Percentiles rank a stretch among this genome's conserved stretches.
Conservation (phyloP, 139 green algal species). For the Chlorella sp. region DNA sequence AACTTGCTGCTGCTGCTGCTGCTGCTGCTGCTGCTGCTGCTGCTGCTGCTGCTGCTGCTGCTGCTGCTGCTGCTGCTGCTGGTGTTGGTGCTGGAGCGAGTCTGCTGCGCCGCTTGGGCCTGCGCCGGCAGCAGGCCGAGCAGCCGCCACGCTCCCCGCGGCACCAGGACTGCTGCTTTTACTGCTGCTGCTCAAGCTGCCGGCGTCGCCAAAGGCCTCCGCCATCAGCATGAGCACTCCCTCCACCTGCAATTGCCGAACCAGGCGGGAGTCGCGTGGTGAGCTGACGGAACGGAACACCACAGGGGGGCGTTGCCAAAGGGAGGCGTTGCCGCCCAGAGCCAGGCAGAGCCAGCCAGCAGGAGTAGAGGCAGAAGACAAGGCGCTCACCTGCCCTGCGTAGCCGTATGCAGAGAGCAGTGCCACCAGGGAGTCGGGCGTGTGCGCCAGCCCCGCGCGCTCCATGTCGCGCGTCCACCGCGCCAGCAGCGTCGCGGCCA, state of each 20-base stretch:
- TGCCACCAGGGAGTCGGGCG: background rate
- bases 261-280: background rate
- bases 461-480: conserved; percentile 3
- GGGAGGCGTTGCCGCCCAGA: background rate
- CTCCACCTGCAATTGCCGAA: background rate
- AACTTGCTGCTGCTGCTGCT: background rate
- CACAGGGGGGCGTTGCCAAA: background rate
- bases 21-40: background rate
- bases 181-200: background rate
- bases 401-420: conserved; percentile 10
- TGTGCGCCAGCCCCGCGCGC: background rate
- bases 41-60: background rate
- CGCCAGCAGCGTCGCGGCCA: background rate
- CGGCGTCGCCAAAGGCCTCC: background rate
- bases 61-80: background rate
- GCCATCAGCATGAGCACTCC: background rate
- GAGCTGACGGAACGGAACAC: background rate
- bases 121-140: no score
- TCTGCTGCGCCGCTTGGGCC: background rate
- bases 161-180: background rate
- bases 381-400: background rate
- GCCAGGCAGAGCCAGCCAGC: conserved; percentile 1
- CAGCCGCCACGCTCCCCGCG: no score
- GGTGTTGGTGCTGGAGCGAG: background rate
- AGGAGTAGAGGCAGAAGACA: conserved; percentile 19